phyloP scores from a whole-genome alignment of 2,329 filamentous ascomycete species.

The Neonectria hederae region DNA sequence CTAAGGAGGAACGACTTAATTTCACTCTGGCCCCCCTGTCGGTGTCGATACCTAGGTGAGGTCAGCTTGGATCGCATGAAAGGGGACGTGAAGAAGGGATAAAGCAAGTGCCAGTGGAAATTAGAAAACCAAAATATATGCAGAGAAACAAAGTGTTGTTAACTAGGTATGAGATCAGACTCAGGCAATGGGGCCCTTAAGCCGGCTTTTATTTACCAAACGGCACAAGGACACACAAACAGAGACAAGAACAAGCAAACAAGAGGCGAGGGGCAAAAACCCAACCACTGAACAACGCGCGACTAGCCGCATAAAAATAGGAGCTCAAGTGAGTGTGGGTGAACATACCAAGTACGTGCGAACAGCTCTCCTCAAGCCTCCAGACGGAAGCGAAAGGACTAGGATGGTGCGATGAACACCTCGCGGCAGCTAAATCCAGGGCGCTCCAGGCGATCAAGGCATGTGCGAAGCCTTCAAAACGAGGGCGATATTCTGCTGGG shows the following conservation, averaged over 20 bases:
- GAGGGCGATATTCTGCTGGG: not conserved
- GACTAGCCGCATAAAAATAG: not conserved
- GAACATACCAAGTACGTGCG: conserved; percentile 18
- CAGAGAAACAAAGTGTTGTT: not conserved
- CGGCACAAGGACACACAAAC: not conserved
- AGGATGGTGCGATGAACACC: conserved; percentile 21
- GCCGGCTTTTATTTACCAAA: not conserved
- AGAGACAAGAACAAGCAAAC: not conserved
- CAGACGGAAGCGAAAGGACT: not conserved
- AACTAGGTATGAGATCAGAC: not conserved
- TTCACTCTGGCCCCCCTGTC: not conserved
- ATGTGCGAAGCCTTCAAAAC: conserved; percentile 7
- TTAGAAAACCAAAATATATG: not conserved
- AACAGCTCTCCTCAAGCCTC: not conserved
- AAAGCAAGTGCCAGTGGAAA: not conserved
- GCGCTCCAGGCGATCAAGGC: conserved; percentile 16
- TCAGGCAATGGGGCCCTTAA: not conserved
- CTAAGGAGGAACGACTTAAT: not conserved
- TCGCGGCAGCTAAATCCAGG: not conserved
- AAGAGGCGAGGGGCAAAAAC: not conserved
- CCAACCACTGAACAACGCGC: not conserved
- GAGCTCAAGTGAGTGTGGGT: not conserved
- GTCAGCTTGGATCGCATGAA: not conserved
- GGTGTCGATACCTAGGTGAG: not conserved
- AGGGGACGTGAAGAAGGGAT: too few species aligned